Percentiles rank a stretch among this genome's conserved stretches.
Conservation (phyloP, 257 asterid genomes). For the Scutellaria baicalensis region DNA sequence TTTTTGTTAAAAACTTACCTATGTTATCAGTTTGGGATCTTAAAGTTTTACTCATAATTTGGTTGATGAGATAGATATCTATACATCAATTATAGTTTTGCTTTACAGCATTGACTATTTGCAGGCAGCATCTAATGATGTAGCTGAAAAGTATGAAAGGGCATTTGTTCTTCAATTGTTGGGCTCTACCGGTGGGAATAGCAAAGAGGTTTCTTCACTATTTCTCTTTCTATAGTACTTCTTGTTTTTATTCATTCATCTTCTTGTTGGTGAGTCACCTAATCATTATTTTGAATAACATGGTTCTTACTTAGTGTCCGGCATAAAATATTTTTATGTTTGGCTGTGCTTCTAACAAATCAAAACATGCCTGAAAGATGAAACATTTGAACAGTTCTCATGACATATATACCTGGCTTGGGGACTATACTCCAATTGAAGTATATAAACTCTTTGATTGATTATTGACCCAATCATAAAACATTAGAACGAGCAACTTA, state of each 20-base stretch:
- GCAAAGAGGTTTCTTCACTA: slow-evolving; percentile 51
- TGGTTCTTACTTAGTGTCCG: neutral
- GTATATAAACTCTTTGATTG: neutral
- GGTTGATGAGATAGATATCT: slow-evolving; percentile 1
- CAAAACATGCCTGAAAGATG: neutral
- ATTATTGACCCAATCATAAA: neutral
- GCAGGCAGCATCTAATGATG: slow-evolving; percentile 88
- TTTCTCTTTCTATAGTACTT: slow-evolving; percentile 12
- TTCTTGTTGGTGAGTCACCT: neutral
- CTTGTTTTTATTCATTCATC: neutral
- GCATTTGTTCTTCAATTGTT: slow-evolving; percentile 76
- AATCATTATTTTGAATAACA: neutral
- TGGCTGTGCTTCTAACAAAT: neutral
- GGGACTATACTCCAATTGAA: neutral
- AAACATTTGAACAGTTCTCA: neutral
- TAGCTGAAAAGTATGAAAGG: slow-evolving; percentile 65
- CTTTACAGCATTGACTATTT: slow-evolving; percentile 18
- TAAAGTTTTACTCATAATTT: neutral
- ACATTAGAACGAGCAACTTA: neutral
- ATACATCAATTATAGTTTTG: slow-evolving; percentile 9
- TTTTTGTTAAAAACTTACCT: neutral
- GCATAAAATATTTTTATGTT: neutral
- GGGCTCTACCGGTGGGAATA: slow-evolving; percentile 36
- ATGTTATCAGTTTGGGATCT: neutral
- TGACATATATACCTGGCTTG: neutral